Evolutionary conservation across 768 basidiomycete species (phyloP).

Genomic region (Hygrocybe coccinea): DNA sequence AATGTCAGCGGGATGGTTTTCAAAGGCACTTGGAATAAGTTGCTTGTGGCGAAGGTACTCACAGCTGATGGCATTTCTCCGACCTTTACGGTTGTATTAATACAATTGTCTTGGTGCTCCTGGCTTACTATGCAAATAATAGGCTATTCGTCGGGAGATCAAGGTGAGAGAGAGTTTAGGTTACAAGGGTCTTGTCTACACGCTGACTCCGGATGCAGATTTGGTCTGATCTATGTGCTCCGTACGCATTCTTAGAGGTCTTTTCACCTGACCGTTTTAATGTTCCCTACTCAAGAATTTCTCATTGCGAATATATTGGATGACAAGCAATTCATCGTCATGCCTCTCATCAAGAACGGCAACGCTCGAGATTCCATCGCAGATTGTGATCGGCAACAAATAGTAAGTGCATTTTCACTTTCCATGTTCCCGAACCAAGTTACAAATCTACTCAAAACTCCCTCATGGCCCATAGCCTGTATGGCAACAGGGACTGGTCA

Average conservation of each 20-base stretch:
- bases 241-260: slow-evolving; percentile 10
- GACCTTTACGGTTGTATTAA: slow-evolving; percentile 5
- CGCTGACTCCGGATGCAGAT: slow-evolving; percentile 2
- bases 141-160: slow-evolving; percentile 15
- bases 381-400: slow-evolving; percentile 15
- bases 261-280: not conserved
- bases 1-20: slow-evolving; percentile 15
- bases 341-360: slow-evolving; percentile 18
- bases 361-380: slow-evolving; percentile 17
- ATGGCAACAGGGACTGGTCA: no score
- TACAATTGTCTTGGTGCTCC: not conserved
- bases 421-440: no score
- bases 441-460: no score
- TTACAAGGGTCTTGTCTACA: not conserved
- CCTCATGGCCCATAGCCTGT: no score
- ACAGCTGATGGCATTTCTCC: slow-evolving; percentile 12
- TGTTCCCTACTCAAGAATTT: slow-evolving; percentile 14
- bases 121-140: not conserved
- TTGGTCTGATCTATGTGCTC: slow-evolving; percentile 21
- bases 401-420: slow-evolving; percentile 11
- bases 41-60: slow-evolving; percentile 22
- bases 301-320: slow-evolving; percentile 24
- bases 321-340: slow-evolving; percentile 24
- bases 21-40: slow-evolving; percentile 20
- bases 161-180: no score